These are phyloP conservation scores for Suillus subaureus DNA, from an alignment of 768 basidiomycete genomes.

Conservation along the genomic window DNA sequence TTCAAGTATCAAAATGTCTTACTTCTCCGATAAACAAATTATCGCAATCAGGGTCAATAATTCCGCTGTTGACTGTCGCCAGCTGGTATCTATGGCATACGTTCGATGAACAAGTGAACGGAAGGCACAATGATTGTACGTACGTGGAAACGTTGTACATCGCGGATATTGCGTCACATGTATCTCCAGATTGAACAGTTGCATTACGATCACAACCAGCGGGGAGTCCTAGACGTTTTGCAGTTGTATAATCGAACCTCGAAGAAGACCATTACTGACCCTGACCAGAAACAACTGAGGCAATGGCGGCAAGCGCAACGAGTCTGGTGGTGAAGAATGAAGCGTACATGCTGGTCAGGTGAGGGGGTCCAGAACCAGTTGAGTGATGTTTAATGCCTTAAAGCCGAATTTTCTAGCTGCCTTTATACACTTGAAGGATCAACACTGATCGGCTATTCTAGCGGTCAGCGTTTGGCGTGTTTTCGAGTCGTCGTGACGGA, in stretches of 20 bases:
- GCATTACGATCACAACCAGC: slow-evolving; percentile 52
- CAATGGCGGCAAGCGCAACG: slow-evolving; percentile 8
- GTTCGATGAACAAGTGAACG: not conserved
- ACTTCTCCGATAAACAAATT: slow-evolving; percentile 60
- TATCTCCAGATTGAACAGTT: slow-evolving; percentile 52
- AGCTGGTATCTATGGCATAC: slow-evolving; percentile 62
- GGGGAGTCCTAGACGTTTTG: not conserved
- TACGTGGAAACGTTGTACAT: slow-evolving; percentile 52
- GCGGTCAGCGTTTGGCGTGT: not conserved
- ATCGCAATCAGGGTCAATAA: slow-evolving; percentile 54
- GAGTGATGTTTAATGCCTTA: not conserved
- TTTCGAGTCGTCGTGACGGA: not conserved
- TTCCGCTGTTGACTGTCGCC: slow-evolving; percentile 47
- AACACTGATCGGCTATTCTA: not conserved
- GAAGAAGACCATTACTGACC: slow-evolving; percentile 17
- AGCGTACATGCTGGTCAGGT: slow-evolving; percentile 19
- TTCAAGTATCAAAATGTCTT: slow-evolving; percentile 5
- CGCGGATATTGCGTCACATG: slow-evolving; percentile 57
- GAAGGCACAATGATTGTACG: slow-evolving; percentile 14
- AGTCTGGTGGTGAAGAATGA: slow-evolving; percentile 20
- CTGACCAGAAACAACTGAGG: slow-evolving; percentile 12
- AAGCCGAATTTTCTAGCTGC: not conserved
- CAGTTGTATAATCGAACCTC: not conserved
- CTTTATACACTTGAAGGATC: slow-evolving; percentile 23
- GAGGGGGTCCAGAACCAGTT: not conserved